These are phyloP conservation scores for Leishmania martiniquensis DNA, from an alignment of 208 protist genomes.

Conservation along the genomic window DNA sequence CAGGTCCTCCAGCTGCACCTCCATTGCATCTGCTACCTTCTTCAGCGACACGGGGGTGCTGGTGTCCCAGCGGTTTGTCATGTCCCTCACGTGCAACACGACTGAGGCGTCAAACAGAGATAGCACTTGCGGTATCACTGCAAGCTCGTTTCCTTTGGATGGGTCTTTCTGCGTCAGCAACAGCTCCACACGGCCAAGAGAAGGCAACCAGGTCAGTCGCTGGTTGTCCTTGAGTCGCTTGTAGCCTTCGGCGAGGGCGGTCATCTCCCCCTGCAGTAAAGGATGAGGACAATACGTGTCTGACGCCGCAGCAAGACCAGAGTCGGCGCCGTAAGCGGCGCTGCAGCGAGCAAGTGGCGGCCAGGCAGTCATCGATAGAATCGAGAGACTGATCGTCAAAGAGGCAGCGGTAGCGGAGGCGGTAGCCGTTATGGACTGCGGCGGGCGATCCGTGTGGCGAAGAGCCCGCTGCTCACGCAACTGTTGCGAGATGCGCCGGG, in stretches of 20 bases:
- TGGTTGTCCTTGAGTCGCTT: conserved; percentile 66
- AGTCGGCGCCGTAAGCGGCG: conserved; percentile 12
- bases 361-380: conserved; percentile 80
- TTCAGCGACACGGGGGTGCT: conserved; percentile 14
- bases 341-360: conserved; percentile 41
- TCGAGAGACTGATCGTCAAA: conserved; percentile 49
- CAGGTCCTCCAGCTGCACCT: conserved; percentile 32
- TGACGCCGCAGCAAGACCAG: conserved; percentile 36
- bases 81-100: conserved; percentile 63
- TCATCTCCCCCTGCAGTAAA: conserved; percentile 54
- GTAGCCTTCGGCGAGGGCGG: conserved; percentile 55
- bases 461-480: conserved; percentile 42
- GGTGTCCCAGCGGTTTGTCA: conserved; percentile 11
- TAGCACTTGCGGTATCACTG: conserved; percentile 46
- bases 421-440: background rate
- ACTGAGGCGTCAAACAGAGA: conserved; percentile 80
- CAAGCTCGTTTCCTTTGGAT: conserved; percentile 30
- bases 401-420: background rate
- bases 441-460: background rate
- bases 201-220: conserved; percentile 68
- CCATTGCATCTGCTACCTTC: conserved; percentile 26
- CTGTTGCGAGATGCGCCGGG: conserved; percentile 69
- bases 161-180: conserved; percentile 59
- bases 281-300: conserved; percentile 63
- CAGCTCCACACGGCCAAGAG: conserved; percentile 64